Evolutionary conservation across 495 filamentous ascomycete genomes (phyloP).

Genomic region (Platismatia glauca): DNA sequence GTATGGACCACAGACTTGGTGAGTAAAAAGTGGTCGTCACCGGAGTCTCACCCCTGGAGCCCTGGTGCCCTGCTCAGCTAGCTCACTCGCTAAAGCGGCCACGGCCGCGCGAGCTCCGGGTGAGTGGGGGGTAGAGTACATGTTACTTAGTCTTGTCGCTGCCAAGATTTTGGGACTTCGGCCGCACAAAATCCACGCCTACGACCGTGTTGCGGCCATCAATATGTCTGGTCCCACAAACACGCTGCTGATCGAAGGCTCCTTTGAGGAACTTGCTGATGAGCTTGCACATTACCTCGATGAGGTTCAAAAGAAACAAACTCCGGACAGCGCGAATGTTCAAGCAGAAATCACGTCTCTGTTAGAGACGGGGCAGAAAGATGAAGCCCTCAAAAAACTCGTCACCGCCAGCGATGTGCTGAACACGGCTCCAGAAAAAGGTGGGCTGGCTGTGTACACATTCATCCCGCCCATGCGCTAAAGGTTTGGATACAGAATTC

Average conservation of each 20-base stretch:
- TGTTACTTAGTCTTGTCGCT: too few relatives aligned
- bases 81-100: too few relatives aligned
- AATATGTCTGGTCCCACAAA: slow-evolving; percentile 46
- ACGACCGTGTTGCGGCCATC: slow-evolving; percentile 4
- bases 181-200: slow-evolving; percentile 16
- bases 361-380: slow-evolving; percentile 63
- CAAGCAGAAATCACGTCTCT: slow-evolving; percentile 63
- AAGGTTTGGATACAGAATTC: slow-evolving; percentile 52
- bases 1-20: too few relatives aligned
- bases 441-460: slow-evolving; percentile 30
- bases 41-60: too few relatives aligned
- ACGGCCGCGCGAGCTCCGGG: too few relatives aligned
- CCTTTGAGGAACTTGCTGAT: slow-evolving; percentile 76
- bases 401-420: slow-evolving; percentile 62
- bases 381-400: slow-evolving; percentile 82
- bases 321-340: slow-evolving; percentile 47
- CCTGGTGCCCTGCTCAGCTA: too few relatives aligned
- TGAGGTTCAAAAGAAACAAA: slow-evolving; percentile 45
- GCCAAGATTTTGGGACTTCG: slow-evolving; percentile 1
- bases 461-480: not conserved
- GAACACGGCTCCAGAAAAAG: slow-evolving; percentile 81
- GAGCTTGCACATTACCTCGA: slow-evolving; percentile 84
- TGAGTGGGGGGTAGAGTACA: too few relatives aligned
- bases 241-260: slow-evolving; percentile 81
- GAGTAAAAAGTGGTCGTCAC: too few relatives aligned